Base-by-base conservation (phyloP, 495 filamentous ascomycete genomes). In the Hypoxylon intermedium region DNA sequence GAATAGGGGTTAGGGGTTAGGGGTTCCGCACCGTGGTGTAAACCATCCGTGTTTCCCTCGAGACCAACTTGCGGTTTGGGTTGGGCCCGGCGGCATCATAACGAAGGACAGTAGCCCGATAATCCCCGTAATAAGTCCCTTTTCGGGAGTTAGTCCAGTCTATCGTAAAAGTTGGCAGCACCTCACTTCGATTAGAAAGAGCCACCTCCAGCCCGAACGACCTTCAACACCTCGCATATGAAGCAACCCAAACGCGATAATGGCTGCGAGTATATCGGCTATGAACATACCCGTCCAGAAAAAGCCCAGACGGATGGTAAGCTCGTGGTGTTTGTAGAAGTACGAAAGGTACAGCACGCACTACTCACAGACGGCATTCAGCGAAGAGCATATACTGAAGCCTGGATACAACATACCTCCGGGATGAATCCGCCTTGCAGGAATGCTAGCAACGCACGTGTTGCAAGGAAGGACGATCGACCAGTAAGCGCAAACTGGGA, bases 351-450 rank as follows among this genome's bases (percentile, higher is more conserved):
- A 93, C 1, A 93, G 55, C 26, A 82, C 75, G 5, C 63, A 67
- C 63, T 69, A 37, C 3, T 65, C 18, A 4, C 3, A 1, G 5
- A 40, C 21, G 0, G 12, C n/a, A 5, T 36, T 54, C 43, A 47
- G 31, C 43, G 9, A 7, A n/a, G 28, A 36, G 16, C 12, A 41
- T 18, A 9, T 11, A 33, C 0, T 7, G 18, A n/a, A n/a, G n/a
- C 9, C 3, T 15, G 9, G 21, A 1, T 12, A 18, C 3, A 1
- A 23, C 69, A 56, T 45, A 77, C 72, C 52, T 82, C 78, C 0
- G 78, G 73, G 45, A 83, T 80, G 53, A 90, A 91, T 12, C 89
- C 88, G 45, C 91, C 91, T 69, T 95, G 89, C 7, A 93, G 74
- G 5, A 91, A 73, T 20, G 89, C 90, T 3, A 94, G 76, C 18